phyloP scores from a whole-genome alignment of 176 grass and related monocot species.

The Carex scoparia region DNA sequence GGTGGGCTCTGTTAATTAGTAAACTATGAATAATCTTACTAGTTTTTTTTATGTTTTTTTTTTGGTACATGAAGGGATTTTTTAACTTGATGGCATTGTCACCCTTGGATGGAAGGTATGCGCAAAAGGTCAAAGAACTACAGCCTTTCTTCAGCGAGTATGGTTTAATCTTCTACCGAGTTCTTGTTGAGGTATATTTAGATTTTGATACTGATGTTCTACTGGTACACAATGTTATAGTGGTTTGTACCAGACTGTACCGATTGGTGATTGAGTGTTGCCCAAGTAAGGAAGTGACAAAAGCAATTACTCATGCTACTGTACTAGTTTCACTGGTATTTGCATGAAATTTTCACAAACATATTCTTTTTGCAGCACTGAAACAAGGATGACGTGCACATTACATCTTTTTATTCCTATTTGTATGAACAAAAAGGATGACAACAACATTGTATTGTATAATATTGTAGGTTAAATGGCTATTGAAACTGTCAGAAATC shows the following conservation, averaged over 20 bases:
- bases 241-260: neutral
- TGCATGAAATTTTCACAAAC: neutral
- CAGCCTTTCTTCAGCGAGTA: conserved; percentile 85
- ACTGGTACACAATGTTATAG: neutral
- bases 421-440: neutral
- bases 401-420: neutral
- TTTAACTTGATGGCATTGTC: conserved; percentile 65
- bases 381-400: neutral
- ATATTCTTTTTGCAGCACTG: neutral
- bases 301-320: neutral
- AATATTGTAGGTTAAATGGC: conserved; percentile 65
- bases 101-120: conserved; percentile 87
- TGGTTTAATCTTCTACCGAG: conserved; percentile 77
- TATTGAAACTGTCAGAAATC: conserved; percentile 82
- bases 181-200: conserved; percentile 65
- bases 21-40: neutral
- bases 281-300: neutral
- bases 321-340: neutral
- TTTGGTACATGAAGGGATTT: conserved; percentile 18
- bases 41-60: neutral
- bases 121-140: conserved; percentile 41
- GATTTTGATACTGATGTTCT: neutral
- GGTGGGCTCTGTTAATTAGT: neutral
- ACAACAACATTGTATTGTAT: neutral
- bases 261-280: neutral